phyloP scores from a whole-genome alignment of 1,284 basidiomycete genomes.

The Baeospora myosura region DNA sequence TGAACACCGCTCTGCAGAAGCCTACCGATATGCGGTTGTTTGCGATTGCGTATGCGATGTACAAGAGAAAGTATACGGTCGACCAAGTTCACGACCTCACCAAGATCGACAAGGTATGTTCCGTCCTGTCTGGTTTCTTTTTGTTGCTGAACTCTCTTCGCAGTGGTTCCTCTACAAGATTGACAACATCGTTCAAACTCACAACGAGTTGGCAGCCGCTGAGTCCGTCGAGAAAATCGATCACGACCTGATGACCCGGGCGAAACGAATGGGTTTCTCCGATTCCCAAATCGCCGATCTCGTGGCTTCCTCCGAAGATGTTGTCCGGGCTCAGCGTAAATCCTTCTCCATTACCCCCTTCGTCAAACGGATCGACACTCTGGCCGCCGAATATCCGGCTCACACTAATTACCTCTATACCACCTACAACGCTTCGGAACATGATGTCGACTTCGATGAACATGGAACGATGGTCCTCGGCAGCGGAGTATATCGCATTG shows the following conservation, averaged over 20 bases:
- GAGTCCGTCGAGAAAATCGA: slow-evolving; percentile 62
- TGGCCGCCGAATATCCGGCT: slow-evolving; percentile 98
- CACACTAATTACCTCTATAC: slow-evolving; percentile 99
- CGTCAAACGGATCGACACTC: slow-evolving; percentile 98
- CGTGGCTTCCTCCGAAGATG: slow-evolving; percentile 60
- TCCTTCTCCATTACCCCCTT: slow-evolving; percentile 86
- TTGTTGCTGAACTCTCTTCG: slow-evolving; percentile 6
- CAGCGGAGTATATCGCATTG: slow-evolving; percentile 97
- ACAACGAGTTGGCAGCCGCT: slow-evolving; percentile 63
- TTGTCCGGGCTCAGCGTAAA: slow-evolving; percentile 83
- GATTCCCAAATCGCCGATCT: slow-evolving; percentile 88
- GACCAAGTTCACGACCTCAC: slow-evolving; percentile 89
- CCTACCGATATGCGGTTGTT: slow-evolving; percentile 93
- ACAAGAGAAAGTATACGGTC: slow-evolving; percentile 86
- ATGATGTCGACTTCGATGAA: slow-evolving; percentile 95
- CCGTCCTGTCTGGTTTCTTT: background rate
- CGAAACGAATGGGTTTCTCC: slow-evolving; percentile 92
- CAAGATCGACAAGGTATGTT: slow-evolving; percentile 87
- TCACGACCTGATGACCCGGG: slow-evolving; percentile 68
- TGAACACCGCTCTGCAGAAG: slow-evolving; percentile 70
- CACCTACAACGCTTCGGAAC: slow-evolving; percentile 95
- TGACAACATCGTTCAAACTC: slow-evolving; percentile 90
- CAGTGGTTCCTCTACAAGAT: slow-evolving; percentile 99
- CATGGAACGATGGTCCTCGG: slow-evolving; percentile 99
- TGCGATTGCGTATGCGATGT: slow-evolving; percentile 96